phyloP scores from a whole-genome alignment of 495 filamentous ascomycete species.

The Polyplosphaeria fusca region DNA sequence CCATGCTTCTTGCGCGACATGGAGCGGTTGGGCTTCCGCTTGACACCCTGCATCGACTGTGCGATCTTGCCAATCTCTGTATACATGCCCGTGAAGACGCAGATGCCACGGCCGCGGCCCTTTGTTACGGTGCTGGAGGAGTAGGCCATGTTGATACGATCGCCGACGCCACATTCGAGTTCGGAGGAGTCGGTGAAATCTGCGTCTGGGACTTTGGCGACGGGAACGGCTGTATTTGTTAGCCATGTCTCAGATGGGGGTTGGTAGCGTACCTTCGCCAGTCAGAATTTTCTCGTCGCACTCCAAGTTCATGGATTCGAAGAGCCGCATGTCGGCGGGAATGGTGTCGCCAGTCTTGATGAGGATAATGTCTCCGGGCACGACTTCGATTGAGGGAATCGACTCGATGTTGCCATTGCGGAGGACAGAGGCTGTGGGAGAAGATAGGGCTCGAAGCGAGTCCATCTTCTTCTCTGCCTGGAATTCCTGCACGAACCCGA shows the following conservation, averaged over 20 bases:
- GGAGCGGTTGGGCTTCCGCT: conserved; percentile 57
- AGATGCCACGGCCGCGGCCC: conserved; percentile 65
- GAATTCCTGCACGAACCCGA: conserved; percentile 31
- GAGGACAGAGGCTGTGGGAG: conserved; percentile 25
- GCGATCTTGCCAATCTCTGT: conserved; percentile 88
- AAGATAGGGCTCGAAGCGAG: conserved; percentile 28
- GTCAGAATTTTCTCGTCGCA: conserved; percentile 69
- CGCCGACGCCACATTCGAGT: conserved; percentile 54
- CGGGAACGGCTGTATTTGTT: conserved; percentile 50
- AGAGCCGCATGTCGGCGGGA: conserved; percentile 70
- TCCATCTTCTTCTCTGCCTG: conserved; percentile 35
- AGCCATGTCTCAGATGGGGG: background rate
- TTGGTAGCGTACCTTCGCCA: conserved; percentile 51
- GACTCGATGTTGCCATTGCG: conserved; percentile 43
- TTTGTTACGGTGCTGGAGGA: conserved; percentile 65
- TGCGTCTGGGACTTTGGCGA: conserved; percentile 48
- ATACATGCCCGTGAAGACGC: conserved; percentile 69
- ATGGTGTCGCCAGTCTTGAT: conserved; percentile 82
- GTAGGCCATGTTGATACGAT: conserved; percentile 68
- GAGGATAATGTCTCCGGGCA: conserved; percentile 57
- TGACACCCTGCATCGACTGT: conserved; percentile 56
- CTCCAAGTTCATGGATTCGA: conserved; percentile 76
- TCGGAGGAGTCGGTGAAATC: conserved; percentile 47
- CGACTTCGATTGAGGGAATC: conserved; percentile 21
- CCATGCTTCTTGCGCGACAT: conserved; percentile 64